These are phyloP conservation scores for Mycena galericulata DNA, from an alignment of 768 basidiomycete genomes.

Conservation along the genomic window DNA sequence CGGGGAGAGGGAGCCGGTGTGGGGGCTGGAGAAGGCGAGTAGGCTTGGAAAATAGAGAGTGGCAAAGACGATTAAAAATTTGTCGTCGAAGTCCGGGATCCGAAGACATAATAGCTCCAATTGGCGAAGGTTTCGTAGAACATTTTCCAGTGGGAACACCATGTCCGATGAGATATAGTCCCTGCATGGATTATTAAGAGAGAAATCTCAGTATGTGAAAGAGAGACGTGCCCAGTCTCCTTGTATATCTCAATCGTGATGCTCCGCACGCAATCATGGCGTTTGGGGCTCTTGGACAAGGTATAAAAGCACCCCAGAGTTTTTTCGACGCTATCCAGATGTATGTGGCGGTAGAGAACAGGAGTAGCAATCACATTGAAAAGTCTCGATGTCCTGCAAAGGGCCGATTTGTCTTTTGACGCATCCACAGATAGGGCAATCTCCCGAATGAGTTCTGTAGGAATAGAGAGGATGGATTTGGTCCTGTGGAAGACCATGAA, in stretches of 20 bases:
- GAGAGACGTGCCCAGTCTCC: background rate
- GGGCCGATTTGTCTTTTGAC: background rate
- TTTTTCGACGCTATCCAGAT: background rate
- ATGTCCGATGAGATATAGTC: conserved; percentile 16
- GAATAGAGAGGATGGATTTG: background rate
- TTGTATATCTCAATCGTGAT: background rate
- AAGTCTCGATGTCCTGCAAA: background rate
- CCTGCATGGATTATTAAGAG: background rate
- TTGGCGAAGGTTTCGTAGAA: background rate
- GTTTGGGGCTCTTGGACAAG: background rate
- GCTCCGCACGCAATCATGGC: conserved; percentile 10
- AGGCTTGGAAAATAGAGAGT: conserved; percentile 10
- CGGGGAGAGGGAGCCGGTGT: conserved; percentile 9
- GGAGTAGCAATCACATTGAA: conserved; percentile 6
- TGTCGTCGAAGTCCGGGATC: conserved; percentile 5
- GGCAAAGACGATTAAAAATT: conserved; percentile 14
- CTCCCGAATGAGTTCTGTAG: conserved; percentile 14
- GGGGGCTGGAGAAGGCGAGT: conserved; percentile 8
- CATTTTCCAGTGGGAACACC: conserved; percentile 1
- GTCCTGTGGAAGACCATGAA: conserved; percentile 1
- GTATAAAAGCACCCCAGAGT: background rate
- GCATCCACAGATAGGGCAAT: background rate
- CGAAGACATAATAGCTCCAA: conserved; percentile 4
- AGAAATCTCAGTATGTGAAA: no score
- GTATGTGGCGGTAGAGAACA: background rate